These are phyloP conservation scores for Avicennia marina DNA, from an alignment of 257 asterid genomes.

Conservation along the genomic window DNA sequence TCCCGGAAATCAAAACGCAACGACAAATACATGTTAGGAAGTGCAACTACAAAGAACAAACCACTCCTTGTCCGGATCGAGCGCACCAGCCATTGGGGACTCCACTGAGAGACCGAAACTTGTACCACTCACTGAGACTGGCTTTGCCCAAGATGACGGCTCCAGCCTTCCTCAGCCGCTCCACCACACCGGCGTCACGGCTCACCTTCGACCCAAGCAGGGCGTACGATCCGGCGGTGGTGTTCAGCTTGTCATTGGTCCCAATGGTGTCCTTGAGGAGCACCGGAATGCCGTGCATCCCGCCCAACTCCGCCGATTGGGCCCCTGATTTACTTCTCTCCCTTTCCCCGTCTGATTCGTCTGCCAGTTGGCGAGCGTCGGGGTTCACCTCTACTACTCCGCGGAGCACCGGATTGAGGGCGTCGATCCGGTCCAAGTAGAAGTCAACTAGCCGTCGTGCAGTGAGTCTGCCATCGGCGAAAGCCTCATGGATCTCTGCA, in stretches of 20 bases:
- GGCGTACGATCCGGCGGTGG: slow-evolving; percentile 71
- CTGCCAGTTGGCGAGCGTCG: slow-evolving; percentile 45
- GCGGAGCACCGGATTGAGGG: slow-evolving; percentile 50
- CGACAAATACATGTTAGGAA: neutral
- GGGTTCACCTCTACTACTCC: slow-evolving; percentile 62
- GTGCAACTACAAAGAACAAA: slow-evolving; percentile 3
- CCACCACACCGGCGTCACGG: slow-evolving; percentile 62
- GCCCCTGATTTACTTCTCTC: no score
- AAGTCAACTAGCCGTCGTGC: slow-evolving; percentile 39
- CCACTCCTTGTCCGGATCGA: slow-evolving; percentile 57
- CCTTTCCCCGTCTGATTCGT: slow-evolving; percentile 40
- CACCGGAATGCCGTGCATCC: slow-evolving; percentile 62
- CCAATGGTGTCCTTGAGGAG: slow-evolving; percentile 64
- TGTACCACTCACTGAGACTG: slow-evolving; percentile 60
- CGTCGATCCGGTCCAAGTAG: slow-evolving; percentile 40
- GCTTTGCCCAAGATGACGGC: slow-evolving; percentile 66
- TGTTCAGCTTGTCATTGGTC: slow-evolving; percentile 51
- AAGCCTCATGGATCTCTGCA: slow-evolving; percentile 31
- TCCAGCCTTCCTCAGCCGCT: slow-evolving; percentile 54
- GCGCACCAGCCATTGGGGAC: slow-evolving; percentile 75
- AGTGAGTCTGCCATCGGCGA: slow-evolving; percentile 28
- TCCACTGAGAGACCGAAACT: slow-evolving; percentile 34
- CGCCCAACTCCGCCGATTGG: slow-evolving; percentile 8
- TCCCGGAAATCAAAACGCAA: neutral
- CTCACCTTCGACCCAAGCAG: slow-evolving; percentile 50